phyloP scores from a whole-genome alignment of 2,329 filamentous ascomycete genomes.

The Pseudocercospora ulei region DNA sequence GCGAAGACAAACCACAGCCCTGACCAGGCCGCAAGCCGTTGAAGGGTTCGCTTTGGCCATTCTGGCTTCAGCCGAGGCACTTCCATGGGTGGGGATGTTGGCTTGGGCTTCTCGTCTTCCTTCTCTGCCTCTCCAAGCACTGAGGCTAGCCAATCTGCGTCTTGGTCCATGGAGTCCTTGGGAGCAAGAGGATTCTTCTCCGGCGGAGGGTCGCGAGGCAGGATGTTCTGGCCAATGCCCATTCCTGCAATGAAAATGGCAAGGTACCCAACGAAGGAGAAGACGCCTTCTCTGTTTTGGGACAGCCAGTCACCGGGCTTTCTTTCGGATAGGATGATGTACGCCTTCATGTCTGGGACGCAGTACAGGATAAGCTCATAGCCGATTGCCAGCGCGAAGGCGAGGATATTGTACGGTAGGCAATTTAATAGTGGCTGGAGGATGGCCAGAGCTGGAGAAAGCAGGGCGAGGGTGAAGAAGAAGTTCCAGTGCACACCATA shows the following conservation, averaged over 20 bases:
- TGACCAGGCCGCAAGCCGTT: constrained; percentile 55
- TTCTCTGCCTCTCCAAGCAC: constrained; percentile 28
- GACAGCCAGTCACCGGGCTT: constrained; percentile 58
- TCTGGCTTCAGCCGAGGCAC: constrained; percentile 25
- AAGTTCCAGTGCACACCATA: constrained; percentile 99
- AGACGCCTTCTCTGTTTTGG: constrained; percentile 90
- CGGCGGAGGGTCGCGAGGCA: constrained; percentile 47
- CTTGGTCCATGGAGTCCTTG: constrained; percentile 30
- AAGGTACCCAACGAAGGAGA: constrained; percentile 86
- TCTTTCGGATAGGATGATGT: constrained; percentile 71
- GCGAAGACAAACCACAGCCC: constrained; percentile 63
- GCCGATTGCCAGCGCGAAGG: constrained; percentile 54
- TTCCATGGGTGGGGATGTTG: constrained; percentile 17
- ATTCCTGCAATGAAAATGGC: constrained; percentile 90
- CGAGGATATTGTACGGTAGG: constrained; percentile 64
- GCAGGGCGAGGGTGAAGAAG: constrained; percentile 85
- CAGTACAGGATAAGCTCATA: constrained; percentile 71
- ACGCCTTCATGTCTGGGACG: constrained; percentile 63
- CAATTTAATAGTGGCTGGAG: constrained; percentile 62
- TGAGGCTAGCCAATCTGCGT: constrained; percentile 34
- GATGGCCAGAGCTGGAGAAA: constrained; percentile 79
- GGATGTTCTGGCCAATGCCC: constrained; percentile 66
- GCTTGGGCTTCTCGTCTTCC: constrained; percentile 13
- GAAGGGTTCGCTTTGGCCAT: constrained; percentile 26
- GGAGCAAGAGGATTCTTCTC: constrained; percentile 17